These are phyloP conservation scores for Fusarium sp. DNA, from an alignment of 2,329 filamentous ascomycete genomes.

Conservation along the genomic window DNA sequence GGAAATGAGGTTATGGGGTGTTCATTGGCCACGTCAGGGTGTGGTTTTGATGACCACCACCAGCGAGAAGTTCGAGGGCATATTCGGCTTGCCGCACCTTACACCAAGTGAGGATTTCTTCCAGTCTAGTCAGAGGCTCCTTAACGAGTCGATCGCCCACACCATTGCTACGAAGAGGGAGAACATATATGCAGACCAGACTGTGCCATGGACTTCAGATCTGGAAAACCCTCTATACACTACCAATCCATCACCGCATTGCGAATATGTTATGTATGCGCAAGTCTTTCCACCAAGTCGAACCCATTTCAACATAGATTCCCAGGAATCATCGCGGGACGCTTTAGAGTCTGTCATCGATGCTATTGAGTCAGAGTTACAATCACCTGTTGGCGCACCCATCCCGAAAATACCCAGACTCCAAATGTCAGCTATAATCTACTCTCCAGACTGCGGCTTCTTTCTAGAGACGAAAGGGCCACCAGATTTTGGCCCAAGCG, in stretches of 20 bases:
- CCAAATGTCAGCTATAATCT: constrained; percentile 70
- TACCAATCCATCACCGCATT: constrained; percentile 72
- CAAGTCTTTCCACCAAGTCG: constrained; percentile 72
- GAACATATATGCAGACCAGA: constrained; percentile 62
- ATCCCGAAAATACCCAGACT: constrained; percentile 64
- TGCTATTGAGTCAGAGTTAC: constrained; percentile 70
- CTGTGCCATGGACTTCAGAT: constrained; percentile 81
- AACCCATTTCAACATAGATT: constrained; percentile 46
- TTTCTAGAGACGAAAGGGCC: constrained; percentile 73
- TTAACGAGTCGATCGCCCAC: constrained; percentile 77
- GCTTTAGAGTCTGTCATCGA: constrained; percentile 52
- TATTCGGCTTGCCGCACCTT: constrained; percentile 89
- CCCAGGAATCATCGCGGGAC: constrained; percentile 45
- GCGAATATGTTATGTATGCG: constrained; percentile 88
- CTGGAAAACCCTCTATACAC: constrained; percentile 69
- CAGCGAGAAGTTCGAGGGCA: constrained; percentile 92
- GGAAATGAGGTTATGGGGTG: constrained; percentile 82
- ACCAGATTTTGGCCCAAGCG: constrained; percentile 60
- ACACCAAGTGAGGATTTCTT: constrained; percentile 68
- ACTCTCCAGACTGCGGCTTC: constrained; percentile 74
- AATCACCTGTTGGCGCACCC: constrained; percentile 68
- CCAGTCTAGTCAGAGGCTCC: constrained; percentile 66
- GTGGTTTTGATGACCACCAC: constrained; percentile 85
- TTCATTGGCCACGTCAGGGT: constrained; percentile 86
- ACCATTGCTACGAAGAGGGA: constrained; percentile 73